A percentile compares a stretch with the other conserved stretches of the same genome.
These are phyloP conservation scores for Dryadomyces sulphureus DNA, from an alignment of 2,329 filamentous ascomycete species.

Conservation along the genomic window DNA sequence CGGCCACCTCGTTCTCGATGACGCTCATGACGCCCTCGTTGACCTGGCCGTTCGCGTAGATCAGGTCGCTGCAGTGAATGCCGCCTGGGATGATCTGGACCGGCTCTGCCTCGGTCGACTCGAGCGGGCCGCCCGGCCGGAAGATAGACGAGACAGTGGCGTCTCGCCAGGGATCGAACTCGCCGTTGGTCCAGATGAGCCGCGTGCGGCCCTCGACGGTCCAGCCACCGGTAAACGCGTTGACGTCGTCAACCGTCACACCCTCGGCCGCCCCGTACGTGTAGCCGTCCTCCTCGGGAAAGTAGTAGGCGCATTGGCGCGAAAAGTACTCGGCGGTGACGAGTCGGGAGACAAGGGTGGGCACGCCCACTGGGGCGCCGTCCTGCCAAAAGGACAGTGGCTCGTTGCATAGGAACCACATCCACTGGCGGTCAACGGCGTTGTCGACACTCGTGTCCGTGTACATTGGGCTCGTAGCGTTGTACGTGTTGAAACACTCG, in stretches of 20 bases:
- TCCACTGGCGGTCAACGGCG: slow-evolving; percentile 33
- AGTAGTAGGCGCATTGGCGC: slow-evolving; percentile 28
- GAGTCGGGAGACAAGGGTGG: slow-evolving; percentile 26
- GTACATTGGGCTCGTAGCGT: slow-evolving; percentile 26
- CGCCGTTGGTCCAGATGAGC: slow-evolving; percentile 24
- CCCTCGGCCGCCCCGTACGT: slow-evolving; percentile 19
- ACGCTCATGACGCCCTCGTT: slow-evolving; percentile 35
- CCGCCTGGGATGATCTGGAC: slow-evolving; percentile 21
- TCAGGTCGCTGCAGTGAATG: slow-evolving; percentile 25
- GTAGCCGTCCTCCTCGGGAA: slow-evolving; percentile 21
- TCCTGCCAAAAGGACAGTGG: slow-evolving; percentile 26
- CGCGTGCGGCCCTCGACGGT: slow-evolving; percentile 23
- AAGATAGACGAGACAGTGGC: slow-evolving; percentile 21
- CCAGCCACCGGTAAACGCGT: slow-evolving; percentile 25
- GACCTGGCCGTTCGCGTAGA: slow-evolving; percentile 28
- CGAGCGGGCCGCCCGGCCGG: slow-evolving; percentile 22
- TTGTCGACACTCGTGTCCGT: slow-evolving; percentile 24
- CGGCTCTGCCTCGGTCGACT: slow-evolving; percentile 19
- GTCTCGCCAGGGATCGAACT: slow-evolving; percentile 26
- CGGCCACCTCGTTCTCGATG: slow-evolving; percentile 32
- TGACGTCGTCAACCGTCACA: slow-evolving; percentile 19
- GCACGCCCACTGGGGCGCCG: slow-evolving; percentile 26
- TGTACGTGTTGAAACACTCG: slow-evolving; percentile 30
- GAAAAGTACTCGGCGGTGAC: slow-evolving; percentile 23
- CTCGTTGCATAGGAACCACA: slow-evolving; percentile 40